A percentile compares a stretch with the other conserved stretches of the same genome.
Conservation (phyloP, 73 alveolate species). For the Strombidium stylifer region DNA sequence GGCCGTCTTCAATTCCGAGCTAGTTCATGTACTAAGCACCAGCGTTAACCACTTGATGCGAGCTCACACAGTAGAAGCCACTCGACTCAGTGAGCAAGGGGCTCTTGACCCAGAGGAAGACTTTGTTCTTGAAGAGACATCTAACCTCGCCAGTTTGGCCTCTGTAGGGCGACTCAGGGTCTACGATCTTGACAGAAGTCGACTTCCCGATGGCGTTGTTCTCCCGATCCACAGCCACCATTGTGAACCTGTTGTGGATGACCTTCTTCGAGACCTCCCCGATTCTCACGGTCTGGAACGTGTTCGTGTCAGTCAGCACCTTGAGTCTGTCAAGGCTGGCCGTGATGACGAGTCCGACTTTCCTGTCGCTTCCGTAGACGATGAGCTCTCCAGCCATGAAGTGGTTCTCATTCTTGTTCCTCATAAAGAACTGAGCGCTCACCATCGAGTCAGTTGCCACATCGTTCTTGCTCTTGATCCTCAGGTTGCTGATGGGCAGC, state of each 20-base stretch:
- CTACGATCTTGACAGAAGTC: no score
- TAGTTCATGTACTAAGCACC: constrained; percentile 25
- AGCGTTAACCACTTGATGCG: constrained; percentile 6
- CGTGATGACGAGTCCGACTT: neutral
- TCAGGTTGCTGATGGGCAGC: constrained; percentile 12
- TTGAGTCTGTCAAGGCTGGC: no score
- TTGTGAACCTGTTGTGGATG: no score
- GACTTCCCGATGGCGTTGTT: no score
- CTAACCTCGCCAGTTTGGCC: neutral
- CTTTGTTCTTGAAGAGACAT: neutral
- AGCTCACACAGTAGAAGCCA: neutral
- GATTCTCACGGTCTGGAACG: no score
- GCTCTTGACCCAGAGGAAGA: neutral
- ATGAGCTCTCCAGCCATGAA: constrained; percentile 33
- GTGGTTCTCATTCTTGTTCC: neutral
- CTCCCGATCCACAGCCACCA: no score
- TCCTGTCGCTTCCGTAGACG: neutral
- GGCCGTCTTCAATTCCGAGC: neutral
- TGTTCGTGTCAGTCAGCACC: no score
- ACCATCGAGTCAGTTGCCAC: constrained; percentile 14
- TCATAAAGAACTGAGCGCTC: neutral
- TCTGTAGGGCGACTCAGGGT: no score
- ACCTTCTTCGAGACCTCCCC: no score
- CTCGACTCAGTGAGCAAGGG: neutral
- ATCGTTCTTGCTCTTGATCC: constrained; percentile 8